phyloP scores from a whole-genome alignment of 2,329 filamentous ascomycete genomes.

The Cercospora nicotianae region DNA sequence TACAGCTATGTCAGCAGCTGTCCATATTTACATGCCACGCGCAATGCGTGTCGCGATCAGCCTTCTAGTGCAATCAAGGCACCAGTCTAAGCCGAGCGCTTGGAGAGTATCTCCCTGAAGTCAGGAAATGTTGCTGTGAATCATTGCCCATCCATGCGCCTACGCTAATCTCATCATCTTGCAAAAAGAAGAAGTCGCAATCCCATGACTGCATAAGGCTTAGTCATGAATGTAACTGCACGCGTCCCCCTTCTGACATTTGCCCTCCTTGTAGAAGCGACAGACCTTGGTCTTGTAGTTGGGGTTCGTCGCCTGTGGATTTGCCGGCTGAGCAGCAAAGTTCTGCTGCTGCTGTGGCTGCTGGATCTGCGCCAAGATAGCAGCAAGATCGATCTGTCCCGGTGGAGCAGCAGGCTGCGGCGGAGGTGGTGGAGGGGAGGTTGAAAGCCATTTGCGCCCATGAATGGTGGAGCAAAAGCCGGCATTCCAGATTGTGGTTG shows the following conservation, averaged over 20 bases:
- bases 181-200: background rate
- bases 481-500: slow-evolving; percentile 25
- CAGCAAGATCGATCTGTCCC: slow-evolving; percentile 30
- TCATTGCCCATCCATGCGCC: slow-evolving; percentile 2
- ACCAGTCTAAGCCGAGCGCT: background rate
- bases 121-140: background rate
- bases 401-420: slow-evolving; percentile 17
- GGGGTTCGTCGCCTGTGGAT: slow-evolving; percentile 29
- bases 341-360: slow-evolving; percentile 26
- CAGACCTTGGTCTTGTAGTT: slow-evolving; percentile 45
- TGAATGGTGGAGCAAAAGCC: slow-evolving; percentile 21
- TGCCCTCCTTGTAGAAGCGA: slow-evolving; percentile 55
- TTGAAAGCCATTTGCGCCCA: slow-evolving; percentile 22
- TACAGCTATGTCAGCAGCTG: background rate
- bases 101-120: background rate
- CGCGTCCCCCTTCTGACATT: slow-evolving; percentile 50
- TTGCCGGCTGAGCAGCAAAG: slow-evolving; percentile 37
- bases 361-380: slow-evolving; percentile 35
- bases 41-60: background rate
- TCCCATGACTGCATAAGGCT: background rate
- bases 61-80: background rate
- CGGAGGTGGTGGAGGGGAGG: slow-evolving; percentile 19
- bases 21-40: background rate
- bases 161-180: slow-evolving; percentile 17
- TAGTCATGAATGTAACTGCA: slow-evolving; percentile 38